Evolutionary conservation across 2,329 filamentous ascomycete species (phyloP).

Genomic region (Fusarium fracticaudum): DNA sequence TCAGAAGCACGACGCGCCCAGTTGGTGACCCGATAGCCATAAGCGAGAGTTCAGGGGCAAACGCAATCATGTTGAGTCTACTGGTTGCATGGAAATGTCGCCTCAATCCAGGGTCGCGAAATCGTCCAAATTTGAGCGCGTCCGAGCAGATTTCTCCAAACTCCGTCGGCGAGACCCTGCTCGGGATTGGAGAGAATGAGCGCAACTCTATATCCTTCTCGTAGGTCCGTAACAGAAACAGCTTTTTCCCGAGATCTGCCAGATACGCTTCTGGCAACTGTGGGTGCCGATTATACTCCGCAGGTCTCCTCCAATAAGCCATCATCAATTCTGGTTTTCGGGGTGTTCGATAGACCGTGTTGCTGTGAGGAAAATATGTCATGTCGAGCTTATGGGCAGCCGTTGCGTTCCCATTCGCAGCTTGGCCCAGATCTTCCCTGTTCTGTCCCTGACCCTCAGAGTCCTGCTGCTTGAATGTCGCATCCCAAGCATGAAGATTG

Average conservation of each 20-base stretch:
- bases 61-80: slow-evolving; percentile 66
- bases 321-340: slow-evolving; percentile 22
- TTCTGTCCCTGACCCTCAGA: not conserved
- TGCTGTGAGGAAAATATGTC: slow-evolving; percentile 50
- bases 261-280: slow-evolving; percentile 7
- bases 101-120: slow-evolving; percentile 31
- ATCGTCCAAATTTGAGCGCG: slow-evolving; percentile 41
- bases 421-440: not conserved
- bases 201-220: slow-evolving; percentile 60
- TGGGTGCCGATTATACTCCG: slow-evolving; percentile 26
- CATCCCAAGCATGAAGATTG: slow-evolving; percentile 23
- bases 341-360: slow-evolving; percentile 31
- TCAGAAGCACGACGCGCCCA: slow-evolving; percentile 73
- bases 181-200: slow-evolving; percentile 42
- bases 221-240: slow-evolving; percentile 59
- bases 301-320: slow-evolving; percentile 32
- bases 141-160: slow-evolving; percentile 47
- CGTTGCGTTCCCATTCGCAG: not conserved
- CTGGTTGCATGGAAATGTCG: slow-evolving; percentile 49
- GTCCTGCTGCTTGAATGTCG: slow-evolving; percentile 7
- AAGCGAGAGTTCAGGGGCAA: slow-evolving; percentile 76
- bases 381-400: slow-evolving; percentile 41
- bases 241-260: slow-evolving; percentile 18
- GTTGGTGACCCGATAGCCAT: slow-evolving; percentile 73
- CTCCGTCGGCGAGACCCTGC: slow-evolving; percentile 35